These are phyloP conservation scores for Backusella liffmaniae DNA, from an alignment of 192 early-diverging fungal genomes.

Conservation along the genomic window DNA sequence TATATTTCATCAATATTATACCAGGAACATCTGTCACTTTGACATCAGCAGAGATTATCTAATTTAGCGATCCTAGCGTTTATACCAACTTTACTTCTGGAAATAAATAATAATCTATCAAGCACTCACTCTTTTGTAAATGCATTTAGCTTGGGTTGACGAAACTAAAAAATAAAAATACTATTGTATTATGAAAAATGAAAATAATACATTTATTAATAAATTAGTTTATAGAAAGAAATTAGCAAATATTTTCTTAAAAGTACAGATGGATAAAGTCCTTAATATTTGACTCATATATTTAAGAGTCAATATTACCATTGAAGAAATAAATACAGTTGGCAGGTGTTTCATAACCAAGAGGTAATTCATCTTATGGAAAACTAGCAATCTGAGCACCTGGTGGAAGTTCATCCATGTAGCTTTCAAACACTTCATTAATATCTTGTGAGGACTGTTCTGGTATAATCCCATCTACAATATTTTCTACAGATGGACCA, in stretches of 20 bases:
- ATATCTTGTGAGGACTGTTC: background rate
- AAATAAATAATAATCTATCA: background rate
- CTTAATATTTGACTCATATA: background rate
- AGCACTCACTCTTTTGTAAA: background rate
- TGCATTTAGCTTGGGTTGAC: background rate
- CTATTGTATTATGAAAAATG: background rate
- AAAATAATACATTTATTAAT: background rate
- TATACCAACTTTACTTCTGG: background rate
- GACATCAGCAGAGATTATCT: background rate
- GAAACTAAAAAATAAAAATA: background rate
- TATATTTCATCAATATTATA: background rate
- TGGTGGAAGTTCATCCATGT: background rate
- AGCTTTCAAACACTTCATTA: background rate
- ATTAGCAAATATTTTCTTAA: background rate
- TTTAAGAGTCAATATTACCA: background rate
- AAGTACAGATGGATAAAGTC: background rate
- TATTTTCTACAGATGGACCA: background rate
- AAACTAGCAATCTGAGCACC: background rate
- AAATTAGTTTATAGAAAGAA: background rate
- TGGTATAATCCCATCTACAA: background rate
- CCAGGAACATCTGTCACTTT: background rate
- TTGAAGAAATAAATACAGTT: background rate
- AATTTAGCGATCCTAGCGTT: no score
- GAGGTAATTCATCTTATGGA: background rate
- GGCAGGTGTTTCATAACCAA: background rate